Base-by-base conservation (phyloP, 371 early-diverging fungal species). In the Ordospora pajunii region DNA sequence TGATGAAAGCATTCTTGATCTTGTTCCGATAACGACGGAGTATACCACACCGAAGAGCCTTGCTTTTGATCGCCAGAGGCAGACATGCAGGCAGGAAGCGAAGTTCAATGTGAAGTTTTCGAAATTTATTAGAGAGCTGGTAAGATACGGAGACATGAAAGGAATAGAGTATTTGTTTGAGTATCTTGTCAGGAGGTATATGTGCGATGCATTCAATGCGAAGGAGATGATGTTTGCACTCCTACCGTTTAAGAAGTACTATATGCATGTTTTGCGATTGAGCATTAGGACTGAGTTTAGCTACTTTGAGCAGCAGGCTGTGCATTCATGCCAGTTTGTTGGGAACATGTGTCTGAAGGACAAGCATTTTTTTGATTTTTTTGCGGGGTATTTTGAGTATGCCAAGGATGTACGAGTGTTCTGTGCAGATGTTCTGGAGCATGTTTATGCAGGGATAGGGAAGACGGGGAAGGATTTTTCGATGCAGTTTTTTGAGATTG, bases 161-260 rank as follows among this genome's bases (percentile, higher is more conserved):
- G 69, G 45, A 9, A 44, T 49, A 25, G 71, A 70, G 44, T 73
- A 49, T 67, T 21, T 81, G 58, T 50, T 78, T 8, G 81, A 81
- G 17, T 81, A 76, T 58, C 32, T 81, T 12, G 50, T 71, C 0
- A 0, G 81, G n/a, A 77, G 70, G 40, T 81, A 81, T 43, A 3
- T 19, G 22, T 52, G 70, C 40, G 53, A 78, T 48, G 67, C 76
- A 5, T 78, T 32, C 64, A 78, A 81, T 53, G 22, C 63, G 6
- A 17, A 78, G n/a, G 81, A 81, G 40, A 27, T 78, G 17, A 21
- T 76, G 42, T 78, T 71, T 64, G 14, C 75, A 5, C 22, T 78
- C 19, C 32, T 78, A 4, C 75, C 75, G 42, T 75, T 63, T 46
- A 17, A 7, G 27, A 67, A 72, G 44, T 81, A 69, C 63, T 53